A percentile compares a stretch with the other conserved stretches of the same genome.
Evolutionary conservation across 352 stramenopile species (phyloP).

Genomic region (Stramenopiles sp.): DNA sequence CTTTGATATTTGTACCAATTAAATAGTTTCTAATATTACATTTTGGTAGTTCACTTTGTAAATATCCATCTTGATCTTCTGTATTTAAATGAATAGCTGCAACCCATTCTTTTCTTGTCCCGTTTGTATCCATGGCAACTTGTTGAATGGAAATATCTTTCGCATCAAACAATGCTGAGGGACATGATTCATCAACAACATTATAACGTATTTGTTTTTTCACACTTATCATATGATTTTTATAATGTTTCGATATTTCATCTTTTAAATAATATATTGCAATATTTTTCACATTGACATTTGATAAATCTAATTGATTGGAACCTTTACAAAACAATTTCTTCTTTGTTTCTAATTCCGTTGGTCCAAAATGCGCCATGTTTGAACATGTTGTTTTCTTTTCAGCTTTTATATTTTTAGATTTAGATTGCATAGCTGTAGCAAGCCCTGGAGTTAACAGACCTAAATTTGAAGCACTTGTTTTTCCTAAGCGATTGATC

Average conservation of each 20-base stretch:
- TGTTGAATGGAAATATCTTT: slow-evolving; percentile 8
- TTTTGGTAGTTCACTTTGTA: slow-evolving; percentile 1
- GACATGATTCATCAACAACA: not conserved
- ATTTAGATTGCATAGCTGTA: too few species aligned
- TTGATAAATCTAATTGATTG: not conserved
- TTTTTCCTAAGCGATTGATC: too few species aligned
- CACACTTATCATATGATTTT: not conserved
- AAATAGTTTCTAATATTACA: too few species aligned
- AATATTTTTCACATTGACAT: not conserved
- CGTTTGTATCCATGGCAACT: not conserved
- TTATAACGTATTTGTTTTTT: not conserved
- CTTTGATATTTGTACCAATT: too few species aligned
- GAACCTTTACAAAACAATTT: not conserved
- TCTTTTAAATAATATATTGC: not conserved
- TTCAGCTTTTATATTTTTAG: too few species aligned
- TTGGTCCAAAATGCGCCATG: too few species aligned
- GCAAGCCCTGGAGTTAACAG: too few species aligned
- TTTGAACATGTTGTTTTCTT: too few species aligned
- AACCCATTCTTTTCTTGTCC: not conserved
- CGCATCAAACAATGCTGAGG: not conserved
- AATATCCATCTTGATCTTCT: not conserved
- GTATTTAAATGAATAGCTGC: not conserved
- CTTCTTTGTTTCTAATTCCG: not conserved
- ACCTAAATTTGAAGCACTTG: too few species aligned
- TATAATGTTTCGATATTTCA: not conserved